Evolutionary conservation across 2,329 filamentous ascomycete species (phyloP).

Genomic region (Passalora sequoiae): DNA sequence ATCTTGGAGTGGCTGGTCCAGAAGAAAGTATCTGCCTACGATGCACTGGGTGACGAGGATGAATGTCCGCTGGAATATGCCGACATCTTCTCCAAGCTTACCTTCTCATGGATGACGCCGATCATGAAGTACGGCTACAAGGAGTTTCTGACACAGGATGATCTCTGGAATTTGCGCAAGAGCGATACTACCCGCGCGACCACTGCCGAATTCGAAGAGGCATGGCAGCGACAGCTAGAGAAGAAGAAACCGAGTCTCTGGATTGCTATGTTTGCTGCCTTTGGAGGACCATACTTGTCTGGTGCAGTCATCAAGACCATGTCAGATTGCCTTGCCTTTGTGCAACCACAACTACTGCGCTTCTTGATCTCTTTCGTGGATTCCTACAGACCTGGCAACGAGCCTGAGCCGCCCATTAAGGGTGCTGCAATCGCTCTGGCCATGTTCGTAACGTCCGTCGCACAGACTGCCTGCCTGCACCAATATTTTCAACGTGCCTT

Average conservation of each 20-base stretch:
- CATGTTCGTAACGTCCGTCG: slow-evolving; percentile 84
- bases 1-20: slow-evolving; percentile 79
- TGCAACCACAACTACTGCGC: slow-evolving; percentile 84
- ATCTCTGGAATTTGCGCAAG: slow-evolving; percentile 85
- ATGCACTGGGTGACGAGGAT: slow-evolving; percentile 62
- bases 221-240: slow-evolving; percentile 71
- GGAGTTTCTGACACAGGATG: slow-evolving; percentile 85
- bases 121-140: slow-evolving; percentile 95
- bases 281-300: slow-evolving; percentile 75
- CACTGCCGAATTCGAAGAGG: slow-evolving; percentile 61
- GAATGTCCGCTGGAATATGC: slow-evolving; percentile 84
- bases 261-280: slow-evolving; percentile 77
- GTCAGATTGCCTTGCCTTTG: slow-evolving; percentile 80
- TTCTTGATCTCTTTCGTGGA: slow-evolving; percentile 77
- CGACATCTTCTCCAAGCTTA: slow-evolving; percentile 85
- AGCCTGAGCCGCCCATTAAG: slow-evolving; percentile 71
- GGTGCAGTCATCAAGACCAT: slow-evolving; percentile 83
- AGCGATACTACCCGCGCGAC: slow-evolving; percentile 74
- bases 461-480: slow-evolving; percentile 85
- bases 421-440: slow-evolving; percentile 81
- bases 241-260: slow-evolving; percentile 75
- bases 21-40: slow-evolving; percentile 67
- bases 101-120: slow-evolving; percentile 98
- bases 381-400: slow-evolving; percentile 60
- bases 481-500: slow-evolving; percentile 97